phyloP scores from a whole-genome alignment of 257 asterid genomes.

The Jasminum sambac region DNA sequence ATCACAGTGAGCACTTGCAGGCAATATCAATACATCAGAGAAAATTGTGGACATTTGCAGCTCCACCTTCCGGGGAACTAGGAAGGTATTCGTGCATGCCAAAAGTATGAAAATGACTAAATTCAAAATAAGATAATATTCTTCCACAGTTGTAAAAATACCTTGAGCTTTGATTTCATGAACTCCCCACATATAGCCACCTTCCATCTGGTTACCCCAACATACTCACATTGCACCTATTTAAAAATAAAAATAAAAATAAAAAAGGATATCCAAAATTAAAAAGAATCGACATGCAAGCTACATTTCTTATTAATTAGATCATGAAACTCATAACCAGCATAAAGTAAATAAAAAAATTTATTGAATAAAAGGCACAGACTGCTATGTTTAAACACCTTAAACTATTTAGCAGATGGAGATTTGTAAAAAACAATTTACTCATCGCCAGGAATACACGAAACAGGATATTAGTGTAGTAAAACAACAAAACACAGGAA shows the following conservation, averaged over 20 bases:
- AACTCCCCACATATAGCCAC: constrained; percentile 97
- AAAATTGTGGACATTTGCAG: constrained; percentile 4
- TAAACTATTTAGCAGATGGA: background rate
- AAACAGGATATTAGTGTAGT: background rate
- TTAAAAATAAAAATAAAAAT: too few species aligned
- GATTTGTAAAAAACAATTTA: background rate
- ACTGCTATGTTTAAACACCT: background rate
- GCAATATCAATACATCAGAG: constrained; percentile 23
- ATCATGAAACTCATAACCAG: background rate
- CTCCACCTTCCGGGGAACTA: background rate
- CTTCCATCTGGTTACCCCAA: constrained; percentile 84
- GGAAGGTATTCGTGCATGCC: constrained; percentile 1
- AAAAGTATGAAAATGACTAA: background rate
- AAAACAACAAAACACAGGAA: constrained; percentile 11
- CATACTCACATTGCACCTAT: constrained; percentile 83
- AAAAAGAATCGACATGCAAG: constrained; percentile 20
- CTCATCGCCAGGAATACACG: background rate
- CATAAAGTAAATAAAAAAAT: background rate
- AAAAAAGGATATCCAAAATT: constrained; percentile 17
- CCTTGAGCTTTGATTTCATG: constrained; percentile 82
- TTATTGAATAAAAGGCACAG: background rate
- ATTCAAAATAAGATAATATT: background rate
- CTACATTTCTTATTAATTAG: constrained; percentile 1
- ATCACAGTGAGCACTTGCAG: constrained; percentile 18
- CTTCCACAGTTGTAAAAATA: constrained; percentile 22